Evolutionary conservation across 345 rosid species (phyloP), one percentile per base, ranked within the genome.

Genomic region (Luvunga scandens): DNA sequence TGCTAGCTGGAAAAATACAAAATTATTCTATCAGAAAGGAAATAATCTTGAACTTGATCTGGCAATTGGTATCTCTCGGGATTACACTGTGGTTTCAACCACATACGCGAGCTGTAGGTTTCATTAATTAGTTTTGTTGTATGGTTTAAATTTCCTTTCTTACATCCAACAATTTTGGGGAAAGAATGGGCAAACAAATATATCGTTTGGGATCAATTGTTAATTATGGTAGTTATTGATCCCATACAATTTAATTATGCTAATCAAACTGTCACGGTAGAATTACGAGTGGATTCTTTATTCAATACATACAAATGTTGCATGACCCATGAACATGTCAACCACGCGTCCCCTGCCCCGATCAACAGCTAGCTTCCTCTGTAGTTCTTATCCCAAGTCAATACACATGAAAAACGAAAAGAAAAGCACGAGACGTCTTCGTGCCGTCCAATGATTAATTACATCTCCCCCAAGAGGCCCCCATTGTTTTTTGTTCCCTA

Each of bases 241-340:
- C 21, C 57, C 57, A 18, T 53, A 53, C 18, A 56, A 2, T 67
- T 60, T 21, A 34, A 45, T 45, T 45, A 45, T 45, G 18, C 1
- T 45, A 45, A 45, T 13, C 50, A 45, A 45, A 45, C 50, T 45
- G 5, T 42, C 50, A 45, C 50, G 13, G 0, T 45, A 3, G 16
- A 45, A 45, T 45, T 45, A 45, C 50, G 14, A 45, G 13, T 12
- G 1, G 50, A 45, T 45, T 45, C 50, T 45, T 45, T 45, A 45
- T 45, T 45, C 18, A 13, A 13, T 45, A 4, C 18, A 45, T n/a
- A 72, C 53, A 33, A 21, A 63, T 22, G 27, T 48, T 53, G 78
- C 78, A 31, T 66, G 71, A 22, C 34, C 34, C 28, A 21, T 65
- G 69, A 77, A 79, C 60, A 9, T 62, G 78, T 83, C 78, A 80